Conservation (phyloP, 2,329 filamentous ascomycete species). For the Ceratocystis ficicola region DNA sequence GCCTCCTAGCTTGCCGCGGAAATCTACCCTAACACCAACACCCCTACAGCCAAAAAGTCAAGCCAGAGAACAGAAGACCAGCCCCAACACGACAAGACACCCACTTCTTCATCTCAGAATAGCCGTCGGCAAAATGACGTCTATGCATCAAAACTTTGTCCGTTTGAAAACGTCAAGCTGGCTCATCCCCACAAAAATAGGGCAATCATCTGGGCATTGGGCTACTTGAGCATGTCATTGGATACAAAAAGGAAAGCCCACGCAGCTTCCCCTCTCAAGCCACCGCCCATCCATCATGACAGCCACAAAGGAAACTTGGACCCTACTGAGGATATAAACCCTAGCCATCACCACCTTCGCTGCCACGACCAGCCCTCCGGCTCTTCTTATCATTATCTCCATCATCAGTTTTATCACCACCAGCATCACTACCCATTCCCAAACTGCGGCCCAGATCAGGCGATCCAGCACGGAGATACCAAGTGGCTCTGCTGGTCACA, state of each 20-base stretch:
- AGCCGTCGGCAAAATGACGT: not conserved
- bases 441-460: not conserved
- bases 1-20: not conserved
- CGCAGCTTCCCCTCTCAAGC: not conserved
- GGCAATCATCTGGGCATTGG: not conserved
- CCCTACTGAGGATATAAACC: not conserved
- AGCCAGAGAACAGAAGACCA: not conserved
- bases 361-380: not conserved
- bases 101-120: not conserved
- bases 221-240: not conserved
- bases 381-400: not conserved
- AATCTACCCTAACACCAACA: not conserved
- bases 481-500: too few relatives aligned
- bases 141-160: not conserved
- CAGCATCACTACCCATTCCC: not conserved
- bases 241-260: not conserved
- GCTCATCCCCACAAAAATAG: not conserved
- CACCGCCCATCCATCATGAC: not conserved
- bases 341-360: not conserved
- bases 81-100: not conserved
- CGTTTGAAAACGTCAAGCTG: not conserved
- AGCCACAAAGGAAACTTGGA: not conserved
- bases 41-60: not conserved
- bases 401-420: not conserved
- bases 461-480: too few relatives aligned